A percentile compares a stretch with the other conserved stretches of the same genome.
Conservation (phyloP, 768 basidiomycete species). For the Megacollybia marginata region DNA sequence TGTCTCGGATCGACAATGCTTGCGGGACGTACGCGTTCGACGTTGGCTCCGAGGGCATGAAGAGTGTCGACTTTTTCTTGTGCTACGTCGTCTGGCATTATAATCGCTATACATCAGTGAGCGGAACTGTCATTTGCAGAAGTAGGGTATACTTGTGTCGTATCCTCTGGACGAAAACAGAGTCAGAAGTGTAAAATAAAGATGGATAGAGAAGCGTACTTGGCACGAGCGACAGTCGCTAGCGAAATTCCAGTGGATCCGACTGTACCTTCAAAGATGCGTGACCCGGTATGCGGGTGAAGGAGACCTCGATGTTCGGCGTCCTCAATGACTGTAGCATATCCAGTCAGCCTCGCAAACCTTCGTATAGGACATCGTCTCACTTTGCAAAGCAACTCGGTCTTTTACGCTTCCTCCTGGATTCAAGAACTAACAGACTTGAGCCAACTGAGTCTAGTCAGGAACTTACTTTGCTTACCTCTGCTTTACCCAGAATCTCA, state of each 20-base stretch:
- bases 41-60: conserved; percentile 77
- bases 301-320: conserved; percentile 81
- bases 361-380: conserved; percentile 10
- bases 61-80: conserved; percentile 87
- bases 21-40: conserved; percentile 85
- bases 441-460: neutral
- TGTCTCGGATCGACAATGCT: conserved; percentile 98
- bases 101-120: conserved; percentile 50
- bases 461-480: conserved; percentile 43
- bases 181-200: conserved; percentile 1
- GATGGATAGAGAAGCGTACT: conserved; percentile 35
- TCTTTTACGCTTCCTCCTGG: conserved; percentile 98
- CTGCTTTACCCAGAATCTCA: conserved; percentile 93
- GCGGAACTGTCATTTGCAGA: neutral
- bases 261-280: conserved; percentile 96
- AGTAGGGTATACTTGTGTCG: conserved; percentile 57
- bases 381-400: conserved; percentile 89
- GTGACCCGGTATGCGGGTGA: conserved; percentile 79
- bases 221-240: conserved; percentile 84
- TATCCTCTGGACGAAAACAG: conserved; percentile 56
- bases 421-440: conserved; percentile 71
- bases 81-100: conserved; percentile 86
- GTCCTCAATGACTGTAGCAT: conserved; percentile 76
- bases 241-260: conserved; percentile 96
- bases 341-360: neutral